Evolutionary conservation across 192 early-diverging fungal genomes (phyloP), one percentile per base, ranked within the genome.

Genomic region (Neocallimastix lanati): DNA sequence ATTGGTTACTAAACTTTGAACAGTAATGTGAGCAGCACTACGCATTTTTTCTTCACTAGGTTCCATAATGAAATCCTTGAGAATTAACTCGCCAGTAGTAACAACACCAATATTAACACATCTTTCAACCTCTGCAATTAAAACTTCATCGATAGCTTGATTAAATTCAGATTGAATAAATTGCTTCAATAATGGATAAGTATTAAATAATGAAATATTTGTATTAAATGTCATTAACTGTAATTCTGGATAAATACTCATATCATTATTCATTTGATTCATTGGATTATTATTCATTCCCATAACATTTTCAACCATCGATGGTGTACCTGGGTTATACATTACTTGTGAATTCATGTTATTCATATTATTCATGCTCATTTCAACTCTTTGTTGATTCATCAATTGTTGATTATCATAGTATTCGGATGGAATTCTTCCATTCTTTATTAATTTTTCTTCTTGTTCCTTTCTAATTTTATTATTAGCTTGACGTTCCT

Each of bases 21-120:
- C 95, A 95, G 98, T 99, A 28, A 93, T 83, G 82, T 97, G 95
- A 14, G 96, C 96, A 1, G 98, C 92, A 76, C 94, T 93, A 78
- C 95, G 89, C 92, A 99, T 92, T 81, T 94, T 92, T 76, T 93
- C 93, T 83, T 98, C 98, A 82, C 96, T 94, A 12, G 93, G 90
- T 83, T 99, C 98, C 82, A 93, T 89, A 0, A 94, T 94, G 87
- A 98, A 98, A 83, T 99, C 98, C 84, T 99, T 99, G 58, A 93
- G 82, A 30, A 98, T 89, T 28, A 97, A 87, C 81, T 99, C 98
- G 9, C 94, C 88, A 13, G 95, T 97, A 76, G 95, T 94, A 78
- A 95, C 93, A 2, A 92, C 89, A 2, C 96, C 96, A 83, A 99
- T 96, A 0, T 92, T 93, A 1, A 99, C 94, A 15, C 95, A 93